Conservation (phyloP, 1,284 basidiomycete genomes). For the Naganishia albida region DNA sequence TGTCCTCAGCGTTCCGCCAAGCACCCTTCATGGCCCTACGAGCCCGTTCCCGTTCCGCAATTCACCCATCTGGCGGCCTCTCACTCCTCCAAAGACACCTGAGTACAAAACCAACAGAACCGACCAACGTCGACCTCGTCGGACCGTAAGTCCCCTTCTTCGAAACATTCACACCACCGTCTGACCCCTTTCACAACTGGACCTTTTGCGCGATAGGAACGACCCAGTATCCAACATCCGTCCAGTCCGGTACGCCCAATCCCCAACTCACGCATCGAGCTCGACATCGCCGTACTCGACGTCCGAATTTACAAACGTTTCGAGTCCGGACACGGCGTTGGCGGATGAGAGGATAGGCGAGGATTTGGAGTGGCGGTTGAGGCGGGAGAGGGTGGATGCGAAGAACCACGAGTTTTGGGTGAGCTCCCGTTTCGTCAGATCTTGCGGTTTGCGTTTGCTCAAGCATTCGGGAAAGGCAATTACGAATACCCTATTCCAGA, state of each 20-base stretch:
- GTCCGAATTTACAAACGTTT: conserved; percentile 27
- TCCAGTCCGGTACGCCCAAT: conserved; percentile 28
- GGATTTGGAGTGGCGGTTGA: conserved; percentile 27
- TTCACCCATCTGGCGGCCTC: not conserved
- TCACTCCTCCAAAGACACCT: conserved; percentile 6
- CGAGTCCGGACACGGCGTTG: not conserved
- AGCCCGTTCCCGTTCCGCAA: conserved; percentile 5
- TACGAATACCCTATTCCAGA: conserved; percentile 33
- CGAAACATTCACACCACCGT: too few species aligned
- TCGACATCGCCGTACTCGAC: conserved; percentile 29
- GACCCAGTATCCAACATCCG: conserved; percentile 34
- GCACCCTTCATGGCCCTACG: conserved; percentile 1
- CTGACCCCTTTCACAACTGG: not conserved
- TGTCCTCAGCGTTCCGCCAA: not conserved
- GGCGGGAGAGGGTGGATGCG: conserved; percentile 31
- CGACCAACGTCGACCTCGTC: conserved; percentile 3
- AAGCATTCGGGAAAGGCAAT: conserved; percentile 10
- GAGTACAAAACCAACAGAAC: conserved; percentile 8
- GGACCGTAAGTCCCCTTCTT: conserved; percentile 5
- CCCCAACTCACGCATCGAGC: not conserved
- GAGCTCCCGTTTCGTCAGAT: not conserved
- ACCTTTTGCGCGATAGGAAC: not conserved
- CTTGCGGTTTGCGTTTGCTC: not conserved
- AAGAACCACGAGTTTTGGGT: conserved; percentile 36
- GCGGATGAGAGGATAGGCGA: conserved; percentile 19